Base-by-base conservation (phyloP, 768 basidiomycete genomes). In the Butyriboletus loyo region DNA sequence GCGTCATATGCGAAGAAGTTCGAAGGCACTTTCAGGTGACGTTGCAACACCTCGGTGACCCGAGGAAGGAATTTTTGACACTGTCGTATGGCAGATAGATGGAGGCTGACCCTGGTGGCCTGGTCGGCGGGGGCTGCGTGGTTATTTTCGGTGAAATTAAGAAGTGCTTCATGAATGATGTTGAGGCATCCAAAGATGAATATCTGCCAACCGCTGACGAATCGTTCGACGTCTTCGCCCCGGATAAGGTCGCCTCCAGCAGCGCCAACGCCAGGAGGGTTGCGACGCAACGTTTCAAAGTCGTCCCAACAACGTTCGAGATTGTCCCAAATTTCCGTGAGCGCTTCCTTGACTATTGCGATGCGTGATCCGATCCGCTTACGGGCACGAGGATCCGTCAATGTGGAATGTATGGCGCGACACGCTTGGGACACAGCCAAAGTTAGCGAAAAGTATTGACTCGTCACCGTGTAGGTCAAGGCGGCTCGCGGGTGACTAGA, bases 151-250 rank as follows among this genome's bases (percentile, higher is more conserved):
- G 87, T 85, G 4, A 36, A 40, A n/a, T 19, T 24, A 31, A 41
- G 41, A 28, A 97, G 80, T 3, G 85, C 80, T 64, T 93, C 92
- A 27, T 90, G 85, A 59, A 96, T 87, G 58, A 92, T 80, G 67
- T 94, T 94, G 66, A 93, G 80, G 67, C 89, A 92, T 69, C 95
- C 91, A 59, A 96, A 96, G 56, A 95, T 85, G 70, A 90, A 93
- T 49, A 92, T 86, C 80, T 90, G 87, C 92, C 93, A 96, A 31
- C 86, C 85, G 62, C 88, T 85, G 40, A 86, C 84, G 65, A 89
- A 94, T 52, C 85, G 70, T 49, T 82, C 78, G 31, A 81, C 68
- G 48, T 85, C 84, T 56, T 83, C 81, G 7, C 69, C 63, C 10
- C 77, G 74, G 30, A 80, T 54, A 24, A 70, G 50, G 27, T 59